Conservation (phyloP, 140 eudicot genomes). For the Stevia rebaudiana region DNA sequence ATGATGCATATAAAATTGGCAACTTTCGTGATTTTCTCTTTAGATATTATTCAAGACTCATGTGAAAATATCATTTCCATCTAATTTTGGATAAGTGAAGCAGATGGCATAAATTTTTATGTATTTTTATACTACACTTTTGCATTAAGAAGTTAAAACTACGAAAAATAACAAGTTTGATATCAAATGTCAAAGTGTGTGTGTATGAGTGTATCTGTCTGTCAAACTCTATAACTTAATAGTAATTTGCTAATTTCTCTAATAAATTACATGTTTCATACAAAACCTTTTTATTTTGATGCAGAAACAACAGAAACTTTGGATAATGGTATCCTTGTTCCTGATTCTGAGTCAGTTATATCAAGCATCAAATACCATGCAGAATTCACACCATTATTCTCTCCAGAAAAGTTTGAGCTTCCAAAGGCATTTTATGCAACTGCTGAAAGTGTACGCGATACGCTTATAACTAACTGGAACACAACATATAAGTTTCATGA, state of each 20-base stretch:
- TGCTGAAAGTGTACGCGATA: constrained; percentile 79
- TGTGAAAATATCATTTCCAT: not conserved
- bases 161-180: not conserved
- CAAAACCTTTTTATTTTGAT: not conserved
- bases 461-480: constrained; percentile 77
- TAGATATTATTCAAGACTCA: not conserved
- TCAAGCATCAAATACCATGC: constrained; percentile 88
- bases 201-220: too few species aligned
- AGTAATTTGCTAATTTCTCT: not conserved
- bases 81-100: not conserved
- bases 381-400: constrained; percentile 79
- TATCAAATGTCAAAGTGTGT: too few species aligned
- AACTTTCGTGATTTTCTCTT: not conserved
- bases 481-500: constrained; percentile 65
- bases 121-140: not conserved
- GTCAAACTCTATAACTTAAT: not conserved
- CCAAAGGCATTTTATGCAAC: constrained; percentile 83
- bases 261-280: too few species aligned
- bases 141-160: not conserved
- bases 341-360: constrained; percentile 61
- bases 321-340: constrained; percentile 32
- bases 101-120: not conserved
- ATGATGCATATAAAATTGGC: not conserved
- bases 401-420: constrained; percentile 64
- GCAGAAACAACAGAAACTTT: constrained; percentile 28